Conservation (phyloP, 805 yeast genomes). For the Hemisphaericaspora nanyangensis region DNA sequence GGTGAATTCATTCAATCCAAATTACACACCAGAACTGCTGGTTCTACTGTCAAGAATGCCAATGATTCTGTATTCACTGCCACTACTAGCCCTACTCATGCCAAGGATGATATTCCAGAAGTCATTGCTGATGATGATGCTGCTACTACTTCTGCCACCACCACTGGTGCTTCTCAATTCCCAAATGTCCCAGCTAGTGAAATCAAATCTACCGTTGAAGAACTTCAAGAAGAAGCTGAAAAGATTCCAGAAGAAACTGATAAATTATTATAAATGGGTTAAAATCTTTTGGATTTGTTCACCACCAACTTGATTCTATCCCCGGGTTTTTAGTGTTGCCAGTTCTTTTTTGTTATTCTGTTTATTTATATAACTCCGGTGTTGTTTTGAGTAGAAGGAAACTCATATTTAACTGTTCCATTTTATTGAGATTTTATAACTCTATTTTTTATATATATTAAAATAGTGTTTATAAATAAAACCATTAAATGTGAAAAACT, state of each 20-base stretch:
- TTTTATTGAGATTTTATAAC: too few relatives aligned
- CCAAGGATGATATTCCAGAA: slow-evolving; percentile 25
- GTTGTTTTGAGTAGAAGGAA: not conserved
- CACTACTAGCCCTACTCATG: slow-evolving; percentile 21
- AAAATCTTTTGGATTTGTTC: too few relatives aligned
- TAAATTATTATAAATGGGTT: too few relatives aligned
- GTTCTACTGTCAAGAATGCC: slow-evolving; percentile 54
- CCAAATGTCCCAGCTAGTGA: slow-evolving; percentile 35
- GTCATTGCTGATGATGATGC: slow-evolving; percentile 18
- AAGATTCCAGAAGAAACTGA: slow-evolving; percentile 11
- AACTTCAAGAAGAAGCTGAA: slow-evolving; percentile 19
- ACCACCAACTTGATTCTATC: too few relatives aligned
- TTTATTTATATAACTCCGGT: too few relatives aligned
- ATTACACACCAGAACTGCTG: slow-evolving; percentile 67
- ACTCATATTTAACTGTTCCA: too few relatives aligned
- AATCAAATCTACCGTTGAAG: slow-evolving; percentile 20
- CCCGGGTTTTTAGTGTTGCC: too few relatives aligned
- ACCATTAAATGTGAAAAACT: too few relatives aligned
- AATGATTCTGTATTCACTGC: slow-evolving; percentile 16
- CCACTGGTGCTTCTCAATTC: slow-evolving; percentile 37
- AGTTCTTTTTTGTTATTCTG: too few relatives aligned
- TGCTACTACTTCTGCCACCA: slow-evolving; percentile 19
- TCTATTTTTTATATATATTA: too few relatives aligned
- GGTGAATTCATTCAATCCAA: slow-evolving; percentile 54
- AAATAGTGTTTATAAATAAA: too few relatives aligned